phyloP scores from a whole-genome alignment of 179 eudicot species.

The Heliamphora pulchella region DNA sequence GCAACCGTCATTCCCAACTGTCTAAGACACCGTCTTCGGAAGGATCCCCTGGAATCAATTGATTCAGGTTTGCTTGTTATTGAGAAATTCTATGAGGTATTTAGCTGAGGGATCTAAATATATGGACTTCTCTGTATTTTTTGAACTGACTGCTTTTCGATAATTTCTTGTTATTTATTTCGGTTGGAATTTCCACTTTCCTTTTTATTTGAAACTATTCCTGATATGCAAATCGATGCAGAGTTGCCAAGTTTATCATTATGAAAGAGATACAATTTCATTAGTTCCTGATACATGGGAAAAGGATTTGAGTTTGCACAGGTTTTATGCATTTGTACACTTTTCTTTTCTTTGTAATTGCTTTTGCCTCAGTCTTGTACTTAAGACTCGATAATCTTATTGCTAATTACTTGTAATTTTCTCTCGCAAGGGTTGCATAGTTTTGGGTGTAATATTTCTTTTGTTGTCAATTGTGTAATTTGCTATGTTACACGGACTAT shows the following conservation, averaged over 20 bases:
- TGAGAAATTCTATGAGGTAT: conserved; percentile 88
- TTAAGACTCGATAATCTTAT: neutral
- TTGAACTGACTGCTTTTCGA: conserved; percentile 19
- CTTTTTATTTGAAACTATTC: neutral
- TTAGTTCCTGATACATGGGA: neutral
- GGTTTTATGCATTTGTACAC: neutral
- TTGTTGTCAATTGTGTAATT: neutral
- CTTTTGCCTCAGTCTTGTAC: neutral
- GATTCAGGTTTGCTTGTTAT: conserved; percentile 91
- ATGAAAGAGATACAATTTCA: neutral
- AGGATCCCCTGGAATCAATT: conserved; percentile 92
- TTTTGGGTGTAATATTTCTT: neutral
- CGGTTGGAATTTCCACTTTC: neutral
- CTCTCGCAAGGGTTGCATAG: neutral
- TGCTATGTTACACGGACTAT: neutral
- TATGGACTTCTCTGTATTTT: conserved; percentile 14
- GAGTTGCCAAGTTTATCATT: neutral
- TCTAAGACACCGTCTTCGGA: conserved; percentile 80
- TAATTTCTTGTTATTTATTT: neutral
- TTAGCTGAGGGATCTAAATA: conserved; percentile 36
- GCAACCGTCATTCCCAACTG: conserved; percentile 94
- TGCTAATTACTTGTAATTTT: neutral
- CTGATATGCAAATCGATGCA: neutral
- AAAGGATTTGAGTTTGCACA: neutral
- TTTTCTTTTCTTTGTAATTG: neutral